These are phyloP conservation scores for Zygosaccharomyces bisporus DNA, from an alignment of 805 yeast genomes.

Conservation along the genomic window DNA sequence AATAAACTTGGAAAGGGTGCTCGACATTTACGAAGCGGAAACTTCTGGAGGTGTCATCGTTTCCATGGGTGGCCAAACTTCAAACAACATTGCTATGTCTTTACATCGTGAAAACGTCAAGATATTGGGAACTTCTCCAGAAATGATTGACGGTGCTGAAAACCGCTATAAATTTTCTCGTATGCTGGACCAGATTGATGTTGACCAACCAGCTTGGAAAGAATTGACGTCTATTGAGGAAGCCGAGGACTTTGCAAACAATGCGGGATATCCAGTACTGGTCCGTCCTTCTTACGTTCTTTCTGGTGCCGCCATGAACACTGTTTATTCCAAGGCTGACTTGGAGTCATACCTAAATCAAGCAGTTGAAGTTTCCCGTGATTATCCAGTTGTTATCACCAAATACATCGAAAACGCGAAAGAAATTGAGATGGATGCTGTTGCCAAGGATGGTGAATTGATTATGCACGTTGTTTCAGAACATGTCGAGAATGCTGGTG, in stretches of 20 bases:
- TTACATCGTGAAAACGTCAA: conserved; percentile 92
- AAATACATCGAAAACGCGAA: conserved; percentile 95
- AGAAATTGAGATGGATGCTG: conserved; percentile 99
- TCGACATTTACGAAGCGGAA: conserved; percentile 93
- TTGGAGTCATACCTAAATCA: conserved; percentile 82
- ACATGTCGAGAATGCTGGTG: conserved; percentile 99
- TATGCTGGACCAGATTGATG: conserved; percentile 93
- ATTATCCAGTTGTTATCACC: conserved; percentile 95
- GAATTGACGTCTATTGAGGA: conserved; percentile 90
- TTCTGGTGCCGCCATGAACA: conserved; percentile 99
- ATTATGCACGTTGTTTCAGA: conserved; percentile 97
- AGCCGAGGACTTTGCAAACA: conserved; percentile 88
- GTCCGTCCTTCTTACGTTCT: conserved; percentile 97
- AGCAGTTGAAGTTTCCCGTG: conserved; percentile 97
- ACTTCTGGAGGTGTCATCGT: conserved; percentile 87
- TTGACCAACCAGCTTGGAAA: conserved; percentile 99
- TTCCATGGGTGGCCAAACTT: conserved; percentile 98
- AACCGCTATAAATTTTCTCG: conserved; percentile 96
- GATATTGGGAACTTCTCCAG: conserved; percentile 95
- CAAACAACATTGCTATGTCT: conserved; percentile 91
- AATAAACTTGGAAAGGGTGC: conserved; percentile 86
- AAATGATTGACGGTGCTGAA: conserved; percentile 97
- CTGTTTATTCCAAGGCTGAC: conserved; percentile 86
- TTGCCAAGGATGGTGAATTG: conserved; percentile 89
- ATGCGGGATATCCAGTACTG: conserved; percentile 88